Base-by-base conservation (phyloP, 2,329 filamentous ascomycete species). In the Sporothrix dimorphospora region DNA sequence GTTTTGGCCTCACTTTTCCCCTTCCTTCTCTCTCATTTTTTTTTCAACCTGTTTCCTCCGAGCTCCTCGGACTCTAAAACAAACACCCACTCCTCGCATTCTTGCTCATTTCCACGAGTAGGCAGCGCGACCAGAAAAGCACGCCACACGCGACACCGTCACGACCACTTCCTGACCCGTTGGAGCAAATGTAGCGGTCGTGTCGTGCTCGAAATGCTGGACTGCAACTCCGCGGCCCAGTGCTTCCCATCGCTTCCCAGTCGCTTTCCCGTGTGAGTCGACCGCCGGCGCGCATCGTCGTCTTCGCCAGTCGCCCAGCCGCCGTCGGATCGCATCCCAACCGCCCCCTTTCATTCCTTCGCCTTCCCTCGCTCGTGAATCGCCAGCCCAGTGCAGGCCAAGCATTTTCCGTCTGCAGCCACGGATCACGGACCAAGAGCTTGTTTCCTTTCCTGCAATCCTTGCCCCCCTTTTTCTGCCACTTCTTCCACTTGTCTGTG, bases 381-480 rank as follows among this genome's bases (percentile, higher is more conserved):
- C 30, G 30, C 30, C 30, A 34, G 6, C 42, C 14, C 16, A 14
- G 14, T n/a, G 19, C 2, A 38, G 11, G 57, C 57, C 34, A 42
- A 40, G 34, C n/a, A 42, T 63, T n/a, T 63, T 16, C 55, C 34
- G 19, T 19, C 57, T 61, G 57, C 57, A 61, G 57, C 57, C n/a
- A 42, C n/a, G 19, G 34, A 42, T 21, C 57, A 63, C 57, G 57
- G 57, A 21, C 57, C 34, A 61, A 9, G 34, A 61, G 57, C 57
- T 61, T 61, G 34, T 61, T 61, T 61, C 14, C 16, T 34, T 34
- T 1, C 34, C 53, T 57, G 3, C 53, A 57, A 34, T 24, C 27
- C 53, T 34, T 57, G 4, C 19, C 27, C 2, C n/a, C 21, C 12
- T 19, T 24, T 2, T 11, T 24, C 27, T 8, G 19, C 53, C 24